These are phyloP conservation scores for Ulmus americana DNA, from an alignment of 331 rosid species.

Conservation along the genomic window DNA sequence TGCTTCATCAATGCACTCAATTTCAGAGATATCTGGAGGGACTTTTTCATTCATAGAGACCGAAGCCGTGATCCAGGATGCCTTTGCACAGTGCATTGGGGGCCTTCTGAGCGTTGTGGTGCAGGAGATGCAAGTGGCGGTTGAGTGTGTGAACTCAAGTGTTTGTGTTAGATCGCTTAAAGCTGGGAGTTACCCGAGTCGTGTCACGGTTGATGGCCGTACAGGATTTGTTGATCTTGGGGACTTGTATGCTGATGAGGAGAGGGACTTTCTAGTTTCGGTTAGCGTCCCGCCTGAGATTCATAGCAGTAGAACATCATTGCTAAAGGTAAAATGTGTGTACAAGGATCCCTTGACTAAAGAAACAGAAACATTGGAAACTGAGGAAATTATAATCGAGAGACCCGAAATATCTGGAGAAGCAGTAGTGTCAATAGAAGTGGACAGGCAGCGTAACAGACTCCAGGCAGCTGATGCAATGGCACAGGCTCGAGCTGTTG, in stretches of 20 bases:
- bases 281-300: constrained; percentile 58
- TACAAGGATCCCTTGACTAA: constrained; percentile 82
- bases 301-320: constrained; percentile 44
- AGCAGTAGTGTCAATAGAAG: constrained; percentile 67
- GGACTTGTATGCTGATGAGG: constrained; percentile 89
- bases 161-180: constrained; percentile 52
- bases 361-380: constrained; percentile 45
- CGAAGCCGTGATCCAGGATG: constrained; percentile 86
- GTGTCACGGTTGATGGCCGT: constrained; percentile 50
- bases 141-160: constrained; percentile 54
- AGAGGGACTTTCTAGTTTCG: constrained; percentile 86
- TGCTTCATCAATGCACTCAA: constrained; percentile 87
- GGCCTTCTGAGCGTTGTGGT: constrained; percentile 87
- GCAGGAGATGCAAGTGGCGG: constrained; percentile 76
- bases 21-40: constrained; percentile 91
- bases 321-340: constrained; percentile 61
- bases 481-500: constrained; percentile 71
- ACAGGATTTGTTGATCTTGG: constrained; percentile 71
- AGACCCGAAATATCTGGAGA: constrained; percentile 47
- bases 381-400: constrained; percentile 65
- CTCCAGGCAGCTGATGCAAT: constrained; percentile 89
- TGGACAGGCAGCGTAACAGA: constrained; percentile 83
- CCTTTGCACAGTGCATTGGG: constrained; percentile 97
- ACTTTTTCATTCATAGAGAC: constrained; percentile 94
- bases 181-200: constrained; percentile 83